Evolutionary conservation across 2,329 filamentous ascomycete species (phyloP).

Genomic region (Fusarium liriodendri): DNA sequence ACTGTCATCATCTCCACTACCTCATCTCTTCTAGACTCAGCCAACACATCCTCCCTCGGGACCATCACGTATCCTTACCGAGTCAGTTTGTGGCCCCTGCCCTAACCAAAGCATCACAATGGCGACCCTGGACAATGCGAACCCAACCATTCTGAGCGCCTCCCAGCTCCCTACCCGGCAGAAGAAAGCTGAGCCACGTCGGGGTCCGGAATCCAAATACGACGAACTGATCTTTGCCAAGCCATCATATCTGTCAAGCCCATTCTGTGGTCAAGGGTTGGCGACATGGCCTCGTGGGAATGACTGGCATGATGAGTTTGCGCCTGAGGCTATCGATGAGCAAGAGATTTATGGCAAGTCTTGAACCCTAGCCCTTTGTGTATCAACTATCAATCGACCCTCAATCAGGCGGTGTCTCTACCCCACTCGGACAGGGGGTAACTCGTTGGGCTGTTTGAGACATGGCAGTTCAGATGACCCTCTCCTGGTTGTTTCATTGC

Average conservation of each 20-base stretch:
- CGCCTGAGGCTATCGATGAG: constrained; percentile 88
- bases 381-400: neutral
- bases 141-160: constrained; percentile 90
- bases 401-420: neutral
- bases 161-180: constrained; percentile 88
- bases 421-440: neutral
- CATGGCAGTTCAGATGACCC: neutral
- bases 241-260: constrained; percentile 56
- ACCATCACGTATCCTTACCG: constrained; percentile 24
- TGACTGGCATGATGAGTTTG: constrained; percentile 67
- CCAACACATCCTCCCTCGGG: neutral
- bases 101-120: constrained; percentile 19
- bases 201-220: constrained; percentile 60
- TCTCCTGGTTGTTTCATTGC: neutral
- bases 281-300: constrained; percentile 48
- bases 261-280: constrained; percentile 52
- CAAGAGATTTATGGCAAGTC: constrained; percentile 91
- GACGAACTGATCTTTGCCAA: constrained; percentile 59
- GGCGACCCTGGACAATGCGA: constrained; percentile 76
- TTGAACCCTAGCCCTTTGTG: constrained; percentile 1
- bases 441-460: neutral
- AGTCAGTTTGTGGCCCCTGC: constrained; percentile 19
- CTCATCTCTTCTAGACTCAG: constrained; percentile 23
- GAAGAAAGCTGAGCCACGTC: constrained; percentile 59
- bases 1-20: constrained; percentile 34